Evolutionary conservation across 2,329 filamentous ascomycete genomes (phyloP), one percentile per base, ranked within the genome.

Genomic region (Monilinia fructicola): DNA sequence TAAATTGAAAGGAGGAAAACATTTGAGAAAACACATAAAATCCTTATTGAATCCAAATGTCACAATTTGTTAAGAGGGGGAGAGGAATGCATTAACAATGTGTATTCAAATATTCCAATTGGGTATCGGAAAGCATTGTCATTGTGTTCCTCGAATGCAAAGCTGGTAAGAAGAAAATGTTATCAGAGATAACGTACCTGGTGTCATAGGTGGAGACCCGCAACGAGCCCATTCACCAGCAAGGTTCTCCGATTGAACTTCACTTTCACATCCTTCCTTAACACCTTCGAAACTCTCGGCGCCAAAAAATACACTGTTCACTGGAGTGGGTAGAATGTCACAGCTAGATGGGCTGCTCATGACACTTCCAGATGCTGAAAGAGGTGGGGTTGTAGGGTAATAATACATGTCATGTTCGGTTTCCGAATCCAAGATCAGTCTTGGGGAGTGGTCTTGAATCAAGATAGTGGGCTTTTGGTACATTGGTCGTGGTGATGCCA

Each of bases 191-290:
- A 44, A 86, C 92, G 82, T 89, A 96, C 92, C 87, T 85, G 93
- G 93, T 74, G 92, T 96, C 85, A 96, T 87, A 31, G 92, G 92
- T 62, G 93, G 93, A 42, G 93, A 96, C 67, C 86, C 85, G 68
- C 87, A 89, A 77, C 85, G 87, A 67, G 89, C 83, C 90, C 92
- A 96, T 73, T 94, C 90, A 70, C 82, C 83, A 63, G 90, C 86
- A 66, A 94, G 84, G 70, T 88, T 87, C 79, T 95, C 91, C 26
- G 86, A 85, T 73, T 88, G 84, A 28, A 88, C 84, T 69, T 91
- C 89, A 56, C 85, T 83, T 74, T 94, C 89, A 71, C 89, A 87
- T 38, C 84, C 85, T 71, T 91, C 84, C 83, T 93, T 93, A 72
- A 87, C 81, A 38, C 83, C 85, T 71, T 89, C 85, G 67, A 88